Conservation (phyloP, 345 rosid species). For the Acer negundo region DNA sequence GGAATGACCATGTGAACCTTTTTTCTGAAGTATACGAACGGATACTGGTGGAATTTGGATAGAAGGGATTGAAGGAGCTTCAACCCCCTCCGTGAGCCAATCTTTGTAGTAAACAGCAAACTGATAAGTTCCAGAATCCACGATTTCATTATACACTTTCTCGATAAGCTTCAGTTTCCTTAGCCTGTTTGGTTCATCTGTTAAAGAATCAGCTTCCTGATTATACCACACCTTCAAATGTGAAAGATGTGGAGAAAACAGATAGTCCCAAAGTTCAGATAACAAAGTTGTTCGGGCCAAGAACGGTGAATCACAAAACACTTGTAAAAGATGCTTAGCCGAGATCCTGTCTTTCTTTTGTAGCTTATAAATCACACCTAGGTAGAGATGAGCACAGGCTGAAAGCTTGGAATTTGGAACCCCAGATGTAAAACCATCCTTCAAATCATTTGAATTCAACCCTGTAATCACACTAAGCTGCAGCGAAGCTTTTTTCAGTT, state of each 20-base stretch:
- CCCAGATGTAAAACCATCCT: constrained; percentile 49
- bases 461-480: constrained; percentile 58
- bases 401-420: constrained; percentile 50
- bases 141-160: constrained; percentile 51
- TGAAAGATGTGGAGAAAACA: constrained; percentile 66
- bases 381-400: constrained; percentile 63
- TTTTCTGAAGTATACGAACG: constrained; percentile 25
- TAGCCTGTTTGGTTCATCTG: constrained; percentile 30
- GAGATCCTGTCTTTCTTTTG: constrained; percentile 60
- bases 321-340: constrained; percentile 63
- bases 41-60: constrained; percentile 46
- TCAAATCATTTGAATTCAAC: constrained; percentile 42
- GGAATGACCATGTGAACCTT: constrained; percentile 35
- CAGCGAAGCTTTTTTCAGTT: constrained; percentile 54
- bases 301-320: constrained; percentile 58
- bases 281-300: constrained; percentile 50
- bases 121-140: constrained; percentile 60
- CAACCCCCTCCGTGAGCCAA: constrained; percentile 60
- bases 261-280: constrained; percentile 57
- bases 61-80: constrained; percentile 56
- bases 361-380: constrained; percentile 55
- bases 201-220: constrained; percentile 53
- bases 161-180: constrained; percentile 56
- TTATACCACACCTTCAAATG: constrained; percentile 58
- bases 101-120: constrained; percentile 68